phyloP scores from a whole-genome alignment of 192 early-diverging fungal species.

The Coemansia sp. region DNA sequence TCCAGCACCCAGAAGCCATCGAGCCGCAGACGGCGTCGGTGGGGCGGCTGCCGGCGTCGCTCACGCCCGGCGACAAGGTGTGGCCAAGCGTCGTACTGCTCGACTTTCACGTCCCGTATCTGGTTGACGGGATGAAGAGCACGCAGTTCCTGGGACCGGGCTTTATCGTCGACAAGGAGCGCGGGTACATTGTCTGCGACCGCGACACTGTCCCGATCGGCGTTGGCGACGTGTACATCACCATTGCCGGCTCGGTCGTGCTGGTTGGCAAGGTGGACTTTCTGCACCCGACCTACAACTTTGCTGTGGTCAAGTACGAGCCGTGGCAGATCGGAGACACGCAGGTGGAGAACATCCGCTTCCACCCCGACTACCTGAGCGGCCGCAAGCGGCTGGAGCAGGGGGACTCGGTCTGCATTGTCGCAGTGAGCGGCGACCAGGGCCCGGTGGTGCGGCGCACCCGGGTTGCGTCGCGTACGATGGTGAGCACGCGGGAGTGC shows the following conservation, averaged over 20 bases:
- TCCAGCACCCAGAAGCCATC: constrained; percentile 40
- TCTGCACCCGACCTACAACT: constrained; percentile 90
- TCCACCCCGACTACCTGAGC: constrained; percentile 29
- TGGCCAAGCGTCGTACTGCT: constrained; percentile 80
- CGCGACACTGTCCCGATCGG: constrained; percentile 83
- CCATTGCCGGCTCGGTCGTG: constrained; percentile 84
- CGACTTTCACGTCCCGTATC: constrained; percentile 73
- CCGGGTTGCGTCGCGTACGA: constrained; percentile 31
- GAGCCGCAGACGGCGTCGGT: constrained; percentile 66
- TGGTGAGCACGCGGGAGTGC: constrained; percentile 64
- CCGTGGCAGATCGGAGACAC: constrained; percentile 63
- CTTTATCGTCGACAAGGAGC: constrained; percentile 68
- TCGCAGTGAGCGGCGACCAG: constrained; percentile 58
- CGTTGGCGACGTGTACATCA: constrained; percentile 81
- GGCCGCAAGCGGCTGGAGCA: constrained; percentile 27
- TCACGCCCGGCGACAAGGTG: constrained; percentile 65
- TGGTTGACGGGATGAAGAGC: constrained; percentile 68
- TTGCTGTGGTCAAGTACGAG: constrained; percentile 76
- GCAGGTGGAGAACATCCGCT: constrained; percentile 57
- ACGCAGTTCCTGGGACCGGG: constrained; percentile 57
- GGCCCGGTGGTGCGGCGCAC: constrained; percentile 54
- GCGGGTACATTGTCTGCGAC: constrained; percentile 76
- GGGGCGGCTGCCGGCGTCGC: constrained; percentile 60
- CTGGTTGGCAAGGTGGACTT: constrained; percentile 75
- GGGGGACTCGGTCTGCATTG: constrained; percentile 58